A percentile compares a stretch with the other conserved stretches of the same genome.
Conservation (phyloP, 441 rosid species). For the Pelargonium fulgidum region DNA sequence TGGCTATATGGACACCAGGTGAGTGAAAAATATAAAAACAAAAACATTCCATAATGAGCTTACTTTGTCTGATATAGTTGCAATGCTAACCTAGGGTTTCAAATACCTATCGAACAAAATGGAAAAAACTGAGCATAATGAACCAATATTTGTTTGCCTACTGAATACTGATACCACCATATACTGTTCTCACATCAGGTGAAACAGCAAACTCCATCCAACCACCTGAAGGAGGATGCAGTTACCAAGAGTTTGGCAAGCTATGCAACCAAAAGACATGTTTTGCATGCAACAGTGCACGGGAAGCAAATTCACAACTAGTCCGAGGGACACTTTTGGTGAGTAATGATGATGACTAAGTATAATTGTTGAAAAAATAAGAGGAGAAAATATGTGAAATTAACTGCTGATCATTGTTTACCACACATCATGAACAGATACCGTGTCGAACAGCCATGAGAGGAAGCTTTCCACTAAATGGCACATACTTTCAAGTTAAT, state of each 20-base stretch:
- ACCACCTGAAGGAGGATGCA: conserved; percentile 39
- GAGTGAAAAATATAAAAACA: conserved; percentile 16
- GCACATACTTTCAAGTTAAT: conserved; percentile 94
- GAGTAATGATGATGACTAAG: conserved; percentile 15
- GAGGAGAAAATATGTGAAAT: background rate
- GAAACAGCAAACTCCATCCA: conserved; percentile 49
- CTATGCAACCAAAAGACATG: conserved; percentile 40
- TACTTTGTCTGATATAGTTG: background rate
- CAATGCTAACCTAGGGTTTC: background rate
- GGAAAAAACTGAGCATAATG: background rate
- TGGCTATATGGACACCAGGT: conserved; percentile 99
- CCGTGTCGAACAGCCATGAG: conserved; percentile 95
- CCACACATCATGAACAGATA: conserved; percentile 40
- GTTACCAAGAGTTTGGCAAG: conserved; percentile 28
- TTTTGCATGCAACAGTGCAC: conserved; percentile 42
- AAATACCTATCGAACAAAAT: background rate
- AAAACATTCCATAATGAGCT: background rate
- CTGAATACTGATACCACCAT: background rate
- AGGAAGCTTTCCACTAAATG: conserved; percentile 95
- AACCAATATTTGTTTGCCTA: background rate
- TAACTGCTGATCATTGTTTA: conserved; percentile 1
- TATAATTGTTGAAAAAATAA: conserved; percentile 1
- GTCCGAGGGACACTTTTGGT: conserved; percentile 62
- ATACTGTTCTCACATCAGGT: conserved; percentile 27
- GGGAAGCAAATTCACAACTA: conserved; percentile 44